Evolutionary conservation across 345 rosid species (phyloP), one percentile per base, ranked within the genome.

Genomic region (Brassica incana): DNA sequence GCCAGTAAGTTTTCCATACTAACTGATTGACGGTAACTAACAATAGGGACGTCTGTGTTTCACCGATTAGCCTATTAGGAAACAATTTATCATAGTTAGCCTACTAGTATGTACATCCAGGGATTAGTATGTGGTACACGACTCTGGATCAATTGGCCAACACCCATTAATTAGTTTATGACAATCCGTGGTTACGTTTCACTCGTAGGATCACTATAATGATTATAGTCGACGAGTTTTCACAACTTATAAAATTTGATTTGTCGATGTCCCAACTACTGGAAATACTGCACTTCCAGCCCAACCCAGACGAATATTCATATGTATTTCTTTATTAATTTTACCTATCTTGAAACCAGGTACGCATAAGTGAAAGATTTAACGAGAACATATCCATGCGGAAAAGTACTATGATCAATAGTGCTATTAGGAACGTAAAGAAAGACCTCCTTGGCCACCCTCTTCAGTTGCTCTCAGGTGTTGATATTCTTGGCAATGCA

Each of bases 361-460:
- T 96, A 79, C 91, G 89, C 80, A 79, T 92, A 81, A 96, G 90
- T 84, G 93, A 83, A 86, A 89, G 95, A 82, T 84, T 79, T 85
- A 87, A 83, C 79, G 97, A 93, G 85, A 91, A 88, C 60, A 87
- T 96, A 52, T 90, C 89, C 85, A 93, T 92, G 99, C 90, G 98
- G 85, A 90, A 88, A 85, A 96, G 98, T 86, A 86, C 94, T 23
- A 91, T 92, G 99, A 87, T 86, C 73, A 91, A 77, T 83, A 88
- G 79, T 85, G 97, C 98, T 48, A 77, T 87, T 78, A 78, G 92
- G 83, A 96, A 88, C 69, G 77, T 96, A 64, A 88, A 89, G 83
- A 95, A 91, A 86, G 99, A 92, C 85, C 89, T 95, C 74, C 92
- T 96, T 66, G 94, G 98, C 73, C 98, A 92, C 85, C 99, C 99